These are phyloP conservation scores for Trichoderma endophyticum DNA, from an alignment of 2,329 filamentous ascomycete species.

Conservation along the genomic window DNA sequence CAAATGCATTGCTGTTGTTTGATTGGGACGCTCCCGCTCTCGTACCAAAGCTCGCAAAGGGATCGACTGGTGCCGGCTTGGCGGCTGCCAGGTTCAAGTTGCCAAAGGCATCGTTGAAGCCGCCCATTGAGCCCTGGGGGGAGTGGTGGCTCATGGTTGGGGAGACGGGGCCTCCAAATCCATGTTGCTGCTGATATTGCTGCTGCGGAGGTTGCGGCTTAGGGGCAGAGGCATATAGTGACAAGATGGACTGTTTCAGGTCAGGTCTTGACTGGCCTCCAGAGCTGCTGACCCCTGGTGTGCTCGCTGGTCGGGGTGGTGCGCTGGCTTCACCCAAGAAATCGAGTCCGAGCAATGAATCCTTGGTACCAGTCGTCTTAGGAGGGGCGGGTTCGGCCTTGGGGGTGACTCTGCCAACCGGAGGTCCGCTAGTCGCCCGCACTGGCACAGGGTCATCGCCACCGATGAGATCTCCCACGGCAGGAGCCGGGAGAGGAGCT, in stretches of 20 bases:
- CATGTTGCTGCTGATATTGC: conserved; percentile 46
- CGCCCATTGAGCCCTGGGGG: conserved; percentile 51
- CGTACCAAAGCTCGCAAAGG: conserved; percentile 59
- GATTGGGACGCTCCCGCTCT: conserved; percentile 31
- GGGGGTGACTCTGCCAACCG: conserved; percentile 53
- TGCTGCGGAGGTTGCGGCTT: conserved; percentile 63
- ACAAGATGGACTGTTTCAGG: conserved; percentile 94
- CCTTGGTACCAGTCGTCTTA: conserved; percentile 69
- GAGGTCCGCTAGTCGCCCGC: conserved; percentile 66
- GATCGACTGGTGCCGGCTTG: conserved; percentile 46
- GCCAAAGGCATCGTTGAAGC: conserved; percentile 72
- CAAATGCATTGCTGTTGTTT: conserved; percentile 43
- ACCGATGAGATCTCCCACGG: conserved; percentile 76
- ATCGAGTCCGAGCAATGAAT: conserved; percentile 88
- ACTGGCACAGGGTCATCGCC: conserved; percentile 66
- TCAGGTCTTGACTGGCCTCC: conserved; percentile 77
- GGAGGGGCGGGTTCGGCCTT: conserved; percentile 65
- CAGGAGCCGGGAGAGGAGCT: conserved; percentile 45
- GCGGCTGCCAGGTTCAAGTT: conserved; percentile 44
- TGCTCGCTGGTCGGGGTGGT: conserved; percentile 79
- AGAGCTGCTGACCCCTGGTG: conserved; percentile 60
- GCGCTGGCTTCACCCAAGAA: conserved; percentile 77
- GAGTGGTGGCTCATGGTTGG: conserved; percentile 50
- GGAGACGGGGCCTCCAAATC: conserved; percentile 66
- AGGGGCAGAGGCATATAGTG: conserved; percentile 82